Base-by-base conservation (phyloP, 352 stramenopile species). In the Globisporangium sylvaticum region DNA sequence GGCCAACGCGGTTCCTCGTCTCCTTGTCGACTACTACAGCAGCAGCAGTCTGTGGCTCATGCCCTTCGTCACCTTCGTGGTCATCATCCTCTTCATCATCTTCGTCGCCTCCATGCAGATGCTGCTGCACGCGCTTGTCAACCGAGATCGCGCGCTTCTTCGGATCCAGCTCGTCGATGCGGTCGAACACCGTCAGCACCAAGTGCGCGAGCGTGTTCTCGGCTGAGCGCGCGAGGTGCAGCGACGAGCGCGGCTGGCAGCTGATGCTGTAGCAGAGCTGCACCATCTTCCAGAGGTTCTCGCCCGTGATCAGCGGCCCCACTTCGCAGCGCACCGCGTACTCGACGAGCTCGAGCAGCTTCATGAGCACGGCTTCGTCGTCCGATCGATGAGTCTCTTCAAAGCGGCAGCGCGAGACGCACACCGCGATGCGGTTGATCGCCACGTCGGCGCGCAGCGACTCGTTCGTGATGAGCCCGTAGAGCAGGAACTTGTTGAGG, bases 401-500 rank as follows among this genome's bases (percentile, higher is more conserved):
- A 74, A 99, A 99, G 58, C 95, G 86, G 66, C 96, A 99, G 29
- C 89, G 83, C 31, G 92, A 86, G 10, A 99, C 85, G 46, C 92
- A 96, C 7, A 97, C 81, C 0, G 96, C 96, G 73, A 99, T 97
- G 55, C 90, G 85, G 64, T 97, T 97, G 70, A 98, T 98, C 64
- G 89, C 94, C 63, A 97, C 90, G 68, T 90, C 89, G 7, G 83
- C 94, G 46, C 88, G 84, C 53, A 92, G 76, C 65, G 81, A 96
- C 61, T 98, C 90, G 66, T 73, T 76, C 39, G 85, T 95, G 66
- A 99, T 93, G 69, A 99, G 97, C 3, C 96, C 96, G 75, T 99
- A 99, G 25, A 99, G 87, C 48, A 99, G 78, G 72, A 99, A 99
- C 78, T 99, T 99, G 83, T 99, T 98, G 50, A 99, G 80, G 42